phyloP scores from a whole-genome alignment of 805 yeast species.

The Yamadazyma paraphyllophila region DNA sequence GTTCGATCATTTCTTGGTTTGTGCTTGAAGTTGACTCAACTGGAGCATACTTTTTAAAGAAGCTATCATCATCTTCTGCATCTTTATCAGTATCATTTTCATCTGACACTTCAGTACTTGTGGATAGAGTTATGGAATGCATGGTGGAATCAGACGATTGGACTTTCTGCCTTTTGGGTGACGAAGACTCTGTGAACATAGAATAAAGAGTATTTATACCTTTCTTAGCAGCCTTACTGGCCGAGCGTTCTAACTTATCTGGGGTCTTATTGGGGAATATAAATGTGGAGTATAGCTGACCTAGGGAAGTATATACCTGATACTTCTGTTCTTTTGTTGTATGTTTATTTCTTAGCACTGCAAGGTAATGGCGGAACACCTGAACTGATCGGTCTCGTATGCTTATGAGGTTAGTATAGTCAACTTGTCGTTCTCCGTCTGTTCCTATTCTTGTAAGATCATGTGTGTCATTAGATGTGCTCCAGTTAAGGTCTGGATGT shows the following conservation, averaged over 20 bases:
- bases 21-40: not conserved
- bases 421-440: slow-evolving; percentile 4
- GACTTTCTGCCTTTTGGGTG: too few species aligned
- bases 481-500: slow-evolving; percentile 25
- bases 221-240: slow-evolving; percentile 3
- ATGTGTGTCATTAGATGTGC: slow-evolving; percentile 4
- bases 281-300: slow-evolving; percentile 1
- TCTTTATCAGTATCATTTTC: not conserved
- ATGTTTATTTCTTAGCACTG: not conserved
- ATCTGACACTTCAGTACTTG: not conserved
- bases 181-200: too few species aligned
- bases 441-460: slow-evolving; percentile 3
- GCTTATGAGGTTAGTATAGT: slow-evolving; percentile 5
- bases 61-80: not conserved
- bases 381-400: slow-evolving; percentile 6
- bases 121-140: not conserved
- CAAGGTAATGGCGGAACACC: slow-evolving; percentile 1
- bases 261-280: not conserved
- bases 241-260: not conserved
- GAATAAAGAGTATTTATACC: not conserved
- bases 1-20: not conserved
- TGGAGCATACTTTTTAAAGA: not conserved
- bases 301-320: not conserved
- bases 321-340: not conserved
- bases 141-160: too few species aligned